phyloP scores from a whole-genome alignment of 805 yeast species.

The Metschnikowia continentalis region DNA sequence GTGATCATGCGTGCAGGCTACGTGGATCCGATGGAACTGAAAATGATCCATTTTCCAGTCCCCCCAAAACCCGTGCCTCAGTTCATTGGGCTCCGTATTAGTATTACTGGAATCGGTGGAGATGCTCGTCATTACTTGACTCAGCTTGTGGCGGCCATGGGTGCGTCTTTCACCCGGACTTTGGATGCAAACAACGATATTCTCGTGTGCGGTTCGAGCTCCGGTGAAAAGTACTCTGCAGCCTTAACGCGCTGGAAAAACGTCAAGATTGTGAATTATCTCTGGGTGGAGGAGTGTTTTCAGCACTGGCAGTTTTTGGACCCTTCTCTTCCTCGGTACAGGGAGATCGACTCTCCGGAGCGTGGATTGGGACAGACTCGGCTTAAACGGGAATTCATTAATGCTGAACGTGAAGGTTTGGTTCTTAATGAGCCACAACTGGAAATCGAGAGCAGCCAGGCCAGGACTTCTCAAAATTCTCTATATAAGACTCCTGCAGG shows the following conservation, averaged over 20 bases:
- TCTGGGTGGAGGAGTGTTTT: slow-evolving; percentile 86
- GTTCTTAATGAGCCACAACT: not conserved
- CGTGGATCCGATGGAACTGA: slow-evolving; percentile 48
- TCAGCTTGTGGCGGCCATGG: slow-evolving; percentile 58
- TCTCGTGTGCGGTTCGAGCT: slow-evolving; percentile 60
- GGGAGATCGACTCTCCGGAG: not conserved
- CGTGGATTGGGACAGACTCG: not conserved
- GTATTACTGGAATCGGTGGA: slow-evolving; percentile 80
- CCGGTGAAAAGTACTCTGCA: slow-evolving; percentile 73
- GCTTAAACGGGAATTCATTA: not conserved
- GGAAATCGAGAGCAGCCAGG: not conserved
- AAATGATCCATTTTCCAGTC: slow-evolving; percentile 68
- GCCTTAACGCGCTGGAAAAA: slow-evolving; percentile 59
- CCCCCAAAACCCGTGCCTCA: slow-evolving; percentile 49
- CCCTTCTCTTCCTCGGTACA: slow-evolving; percentile 43
- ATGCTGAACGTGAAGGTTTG: not conserved
- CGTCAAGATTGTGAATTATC: slow-evolving; percentile 64
- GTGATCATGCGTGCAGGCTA: slow-evolving; percentile 54
- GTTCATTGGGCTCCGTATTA: slow-evolving; percentile 51
- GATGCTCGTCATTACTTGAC: slow-evolving; percentile 75
- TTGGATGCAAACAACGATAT: slow-evolving; percentile 65
- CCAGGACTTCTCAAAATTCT: not conserved
- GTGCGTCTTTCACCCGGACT: slow-evolving; percentile 72
- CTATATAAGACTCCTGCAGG: not conserved
- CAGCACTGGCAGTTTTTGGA: slow-evolving; percentile 53